These are phyloP conservation scores for Botrytis fragariae DNA, from an alignment of 2,329 filamentous ascomycete genomes.

Conservation along the genomic window DNA sequence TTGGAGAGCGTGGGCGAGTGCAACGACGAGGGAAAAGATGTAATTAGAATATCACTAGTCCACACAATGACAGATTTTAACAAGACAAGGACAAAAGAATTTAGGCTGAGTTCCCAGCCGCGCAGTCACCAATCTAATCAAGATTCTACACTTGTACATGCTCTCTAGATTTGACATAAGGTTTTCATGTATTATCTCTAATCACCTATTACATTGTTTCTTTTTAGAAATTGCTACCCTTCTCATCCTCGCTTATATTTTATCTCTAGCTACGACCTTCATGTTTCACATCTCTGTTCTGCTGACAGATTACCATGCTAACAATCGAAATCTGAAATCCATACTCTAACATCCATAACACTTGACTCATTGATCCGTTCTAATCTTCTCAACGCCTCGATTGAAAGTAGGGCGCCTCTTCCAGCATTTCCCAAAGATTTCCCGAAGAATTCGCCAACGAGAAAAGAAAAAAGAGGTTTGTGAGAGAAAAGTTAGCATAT, in stretches of 20 bases:
- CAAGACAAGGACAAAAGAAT: background rate
- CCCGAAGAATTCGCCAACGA: rapidly evolving
- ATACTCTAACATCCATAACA: background rate
- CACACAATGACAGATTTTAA: background rate
- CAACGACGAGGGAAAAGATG: no score
- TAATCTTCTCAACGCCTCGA: background rate
- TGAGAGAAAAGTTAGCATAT: background rate
- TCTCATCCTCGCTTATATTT: background rate
- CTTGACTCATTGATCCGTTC: background rate
- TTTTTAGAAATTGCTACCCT: background rate
- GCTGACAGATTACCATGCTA: background rate
- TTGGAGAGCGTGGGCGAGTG: no score
- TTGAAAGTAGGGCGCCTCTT: background rate
- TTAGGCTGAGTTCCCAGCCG: background rate
- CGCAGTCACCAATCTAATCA: no score
- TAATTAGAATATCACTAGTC: background rate
- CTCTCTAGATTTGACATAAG: background rate
- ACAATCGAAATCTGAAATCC: background rate
- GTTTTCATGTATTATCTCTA: background rate
- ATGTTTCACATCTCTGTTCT: background rate
- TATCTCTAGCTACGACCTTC: background rate
- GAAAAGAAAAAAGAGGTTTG: background rate
- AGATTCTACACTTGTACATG: no score
- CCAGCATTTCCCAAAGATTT: background rate
- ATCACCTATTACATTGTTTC: background rate